Percentiles rank a stretch among this genome's conserved stretches.
Conservation (phyloP, 1,139 yeast species). For the Oligophagozyma castellii region DNA sequence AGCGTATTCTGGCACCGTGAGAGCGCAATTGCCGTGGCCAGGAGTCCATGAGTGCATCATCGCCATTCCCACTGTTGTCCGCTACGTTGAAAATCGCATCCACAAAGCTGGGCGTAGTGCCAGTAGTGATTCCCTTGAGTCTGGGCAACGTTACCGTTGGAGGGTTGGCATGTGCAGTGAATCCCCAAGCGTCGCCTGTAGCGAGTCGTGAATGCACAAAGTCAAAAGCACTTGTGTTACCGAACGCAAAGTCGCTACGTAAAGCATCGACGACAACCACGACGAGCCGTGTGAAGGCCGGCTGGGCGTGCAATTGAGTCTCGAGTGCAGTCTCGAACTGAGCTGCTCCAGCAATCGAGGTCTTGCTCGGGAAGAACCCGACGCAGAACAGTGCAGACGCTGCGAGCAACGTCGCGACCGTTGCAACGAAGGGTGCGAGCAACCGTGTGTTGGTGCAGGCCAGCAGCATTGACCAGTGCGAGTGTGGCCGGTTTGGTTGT, state of each 20-base stretch:
- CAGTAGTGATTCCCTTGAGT: constrained; percentile 67
- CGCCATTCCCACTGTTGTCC: constrained; percentile 75
- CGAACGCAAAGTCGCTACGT: constrained; percentile 74
- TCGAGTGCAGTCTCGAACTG: background rate
- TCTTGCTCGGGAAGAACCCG: constrained; percentile 4
- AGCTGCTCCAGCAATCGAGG: constrained; percentile 2
- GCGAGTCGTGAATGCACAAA: constrained; percentile 56
- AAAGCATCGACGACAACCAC: constrained; percentile 88
- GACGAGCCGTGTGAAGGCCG: constrained; percentile 55
- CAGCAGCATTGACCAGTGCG: constrained; percentile 1
- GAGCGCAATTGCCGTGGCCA: constrained; percentile 61
- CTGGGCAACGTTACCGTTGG: constrained; percentile 78
- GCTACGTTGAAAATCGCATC: constrained; percentile 90
- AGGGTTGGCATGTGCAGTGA: constrained; percentile 80
- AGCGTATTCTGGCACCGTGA: constrained; percentile 41
- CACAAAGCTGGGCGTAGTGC: constrained; percentile 65
- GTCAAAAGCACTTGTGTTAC: constrained; percentile 42
- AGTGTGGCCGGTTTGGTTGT: too few species aligned
- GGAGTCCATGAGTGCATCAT: constrained; percentile 65
- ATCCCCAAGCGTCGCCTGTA: constrained; percentile 64
- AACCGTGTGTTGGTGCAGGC: background rate
- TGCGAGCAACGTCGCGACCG: too few species aligned
- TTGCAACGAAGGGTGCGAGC: constrained; percentile 1
- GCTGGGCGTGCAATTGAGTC: constrained; percentile 8
- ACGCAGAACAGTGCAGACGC: too few species aligned